Conservation (phyloP, 2,329 filamentous ascomycete genomes). For the Ambrosiella beaveri region DNA sequence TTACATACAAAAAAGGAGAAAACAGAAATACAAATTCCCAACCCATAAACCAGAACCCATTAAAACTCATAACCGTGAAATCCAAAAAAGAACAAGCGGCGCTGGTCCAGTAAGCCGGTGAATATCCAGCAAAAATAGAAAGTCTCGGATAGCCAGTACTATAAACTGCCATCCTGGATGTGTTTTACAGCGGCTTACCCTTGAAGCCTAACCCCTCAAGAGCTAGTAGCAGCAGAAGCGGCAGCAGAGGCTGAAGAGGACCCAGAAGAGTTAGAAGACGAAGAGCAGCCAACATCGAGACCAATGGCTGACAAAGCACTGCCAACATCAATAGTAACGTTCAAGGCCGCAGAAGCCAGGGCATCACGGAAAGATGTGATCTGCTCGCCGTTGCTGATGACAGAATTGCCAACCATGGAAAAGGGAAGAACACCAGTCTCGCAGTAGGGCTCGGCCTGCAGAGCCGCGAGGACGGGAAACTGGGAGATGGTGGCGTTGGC, state of each 20-base stretch:
- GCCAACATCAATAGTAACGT: conserved; percentile 34
- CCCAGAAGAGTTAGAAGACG: neutral
- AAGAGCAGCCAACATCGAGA: conserved; percentile 15
- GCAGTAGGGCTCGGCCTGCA: conserved; percentile 31
- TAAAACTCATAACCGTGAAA: neutral
- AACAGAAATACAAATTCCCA: too few species aligned
- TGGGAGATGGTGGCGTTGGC: conserved; percentile 39
- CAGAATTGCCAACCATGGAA: conserved; percentile 33
- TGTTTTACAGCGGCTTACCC: too few species aligned
- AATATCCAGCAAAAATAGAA: neutral
- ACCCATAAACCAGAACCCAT: neutral
- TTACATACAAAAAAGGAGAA: too few species aligned
- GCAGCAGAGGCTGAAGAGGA: conserved; percentile 1
- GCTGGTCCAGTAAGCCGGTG: neutral
- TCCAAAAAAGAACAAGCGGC: neutral
- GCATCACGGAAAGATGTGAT: conserved; percentile 40
- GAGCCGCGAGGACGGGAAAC: conserved; percentile 26
- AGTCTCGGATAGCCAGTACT: neutral
- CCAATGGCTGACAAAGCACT: conserved; percentile 23
- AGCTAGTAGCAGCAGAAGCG: neutral
- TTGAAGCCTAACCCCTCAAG: neutral
- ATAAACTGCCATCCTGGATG: neutral
- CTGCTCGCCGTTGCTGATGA: conserved; percentile 32
- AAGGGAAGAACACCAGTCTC: conserved; percentile 37
- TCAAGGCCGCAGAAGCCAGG: conserved; percentile 33